Percentiles rank a stretch among this genome's conserved stretches.
Conservation (phyloP, 2,329 filamentous ascomycete genomes). For the Aspergillus glaucus region DNA sequence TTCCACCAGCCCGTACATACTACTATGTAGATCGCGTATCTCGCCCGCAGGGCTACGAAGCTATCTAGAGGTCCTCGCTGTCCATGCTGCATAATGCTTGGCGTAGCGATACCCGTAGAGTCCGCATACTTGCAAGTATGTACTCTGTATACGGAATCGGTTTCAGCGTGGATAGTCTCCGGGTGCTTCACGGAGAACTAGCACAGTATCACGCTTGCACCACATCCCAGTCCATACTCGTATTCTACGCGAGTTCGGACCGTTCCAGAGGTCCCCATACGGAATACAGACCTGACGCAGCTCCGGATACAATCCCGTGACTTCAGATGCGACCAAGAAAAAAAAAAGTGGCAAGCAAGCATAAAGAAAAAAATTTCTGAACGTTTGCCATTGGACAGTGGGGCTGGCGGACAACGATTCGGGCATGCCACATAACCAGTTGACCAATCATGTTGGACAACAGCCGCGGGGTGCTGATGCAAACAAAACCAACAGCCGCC, state of each 20-base stretch:
- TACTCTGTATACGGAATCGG: too few species aligned
- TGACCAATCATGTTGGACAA: conserved; percentile 3
- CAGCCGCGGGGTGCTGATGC: conserved; percentile 18
- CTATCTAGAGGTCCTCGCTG: too few species aligned
- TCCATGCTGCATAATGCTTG: too few species aligned
- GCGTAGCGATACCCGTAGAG: too few species aligned
- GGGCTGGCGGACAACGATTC: conserved; percentile 15
- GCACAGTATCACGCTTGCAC: too few species aligned
- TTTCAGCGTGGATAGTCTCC: too few species aligned
- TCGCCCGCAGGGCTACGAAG: too few species aligned
- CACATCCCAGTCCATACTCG: too few species aligned
- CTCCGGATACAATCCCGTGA: background rate
- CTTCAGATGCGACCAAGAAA: background rate
- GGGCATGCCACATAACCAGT: conserved; percentile 15
- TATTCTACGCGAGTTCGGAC: background rate
- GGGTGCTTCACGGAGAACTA: too few species aligned
- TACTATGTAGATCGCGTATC: too few species aligned
- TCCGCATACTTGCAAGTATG: too few species aligned
- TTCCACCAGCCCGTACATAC: too few species aligned
- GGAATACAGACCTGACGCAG: background rate
- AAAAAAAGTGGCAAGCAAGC: background rate
- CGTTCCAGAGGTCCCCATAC: background rate
- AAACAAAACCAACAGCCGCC: conserved; percentile 15
- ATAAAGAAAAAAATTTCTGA: conserved; percentile 2
- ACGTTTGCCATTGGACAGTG: conserved; percentile 2